phyloP scores from a whole-genome alignment of 768 basidiomycete genomes.

The Russula olivacea region DNA sequence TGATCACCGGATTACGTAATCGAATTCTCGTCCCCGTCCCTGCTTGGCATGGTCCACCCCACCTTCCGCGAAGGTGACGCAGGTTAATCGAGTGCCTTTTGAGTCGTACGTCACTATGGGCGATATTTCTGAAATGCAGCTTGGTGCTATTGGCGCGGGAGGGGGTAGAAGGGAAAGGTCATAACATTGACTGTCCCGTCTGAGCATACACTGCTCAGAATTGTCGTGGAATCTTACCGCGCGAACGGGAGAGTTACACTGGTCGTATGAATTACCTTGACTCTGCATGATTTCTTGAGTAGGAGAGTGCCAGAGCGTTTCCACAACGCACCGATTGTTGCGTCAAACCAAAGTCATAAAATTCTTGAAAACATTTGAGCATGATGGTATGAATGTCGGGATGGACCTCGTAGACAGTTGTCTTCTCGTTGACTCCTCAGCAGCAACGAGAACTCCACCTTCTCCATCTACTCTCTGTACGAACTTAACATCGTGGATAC shows the following conservation, averaged over 20 bases:
- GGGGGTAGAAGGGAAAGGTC: slow-evolving; percentile 50
- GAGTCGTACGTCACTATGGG: slow-evolving; percentile 73
- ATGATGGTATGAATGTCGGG: slow-evolving; percentile 43
- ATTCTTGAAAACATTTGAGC: too few relatives aligned
- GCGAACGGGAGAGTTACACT: slow-evolving; percentile 48
- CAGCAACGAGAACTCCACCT: slow-evolving; percentile 72
- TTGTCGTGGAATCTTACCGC: slow-evolving; percentile 43
- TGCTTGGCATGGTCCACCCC: slow-evolving; percentile 20
- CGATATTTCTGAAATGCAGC: slow-evolving; percentile 35
- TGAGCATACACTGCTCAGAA: slow-evolving; percentile 77
- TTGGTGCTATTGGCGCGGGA: slow-evolving; percentile 18
- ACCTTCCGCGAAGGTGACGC: slow-evolving; percentile 55
- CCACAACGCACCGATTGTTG: slow-evolving; percentile 63
- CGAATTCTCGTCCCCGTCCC: slow-evolving; percentile 27
- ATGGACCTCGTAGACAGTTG: slow-evolving; percentile 67
- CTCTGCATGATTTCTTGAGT: slow-evolving; percentile 38
- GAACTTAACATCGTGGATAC: slow-evolving; percentile 83
- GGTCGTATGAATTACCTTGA: slow-evolving; percentile 74
- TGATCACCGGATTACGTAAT: neutral
- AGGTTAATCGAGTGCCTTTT: slow-evolving; percentile 81
- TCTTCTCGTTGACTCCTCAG: slow-evolving; percentile 88
- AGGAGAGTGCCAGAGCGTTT: neutral
- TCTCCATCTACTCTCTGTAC: slow-evolving; percentile 49
- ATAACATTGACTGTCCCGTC: slow-evolving; percentile 83
- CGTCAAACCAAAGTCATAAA: slow-evolving; percentile 80